Base-by-base conservation (phyloP, 2,329 filamentous ascomycete genomes). In the Aspergillus niger region DNA sequence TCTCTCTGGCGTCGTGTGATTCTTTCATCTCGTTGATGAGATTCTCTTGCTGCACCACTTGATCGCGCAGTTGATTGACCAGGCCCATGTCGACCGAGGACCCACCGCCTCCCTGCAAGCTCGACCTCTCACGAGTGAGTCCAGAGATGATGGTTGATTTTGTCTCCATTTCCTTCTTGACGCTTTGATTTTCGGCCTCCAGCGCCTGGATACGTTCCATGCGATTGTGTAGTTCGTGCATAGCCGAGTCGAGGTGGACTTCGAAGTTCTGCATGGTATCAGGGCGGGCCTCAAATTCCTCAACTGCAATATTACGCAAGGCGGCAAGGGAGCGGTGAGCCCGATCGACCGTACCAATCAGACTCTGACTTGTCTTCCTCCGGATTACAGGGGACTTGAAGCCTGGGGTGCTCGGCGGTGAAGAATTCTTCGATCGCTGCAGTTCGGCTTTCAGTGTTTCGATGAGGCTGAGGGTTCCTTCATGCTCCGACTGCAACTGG, bases 91-190 rank as follows among this genome's bases (percentile, higher is more conserved):
- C 95, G 72, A 97, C 89, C 7, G 92, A 90, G 24, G 90, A 90
- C 2, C 84, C 82, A 5, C 66, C 63, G 74, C 32, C 32, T 15
- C 83, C 85, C 74, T 94, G 92, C 79, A 97, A 84, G 78, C 92
- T 97, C 3, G 92, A 94, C 61, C 96, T 85, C 77, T 99, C 96
- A 57, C 95, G 89, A 3, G 95, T 96, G 64, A 99, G 82, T 6
- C 95, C 95, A 30, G 92, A 91, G 68, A 99, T 98, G 72, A 99
- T 93, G 30, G 91, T 91, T 82, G 94, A 92, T 85, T 99, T 99
- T 64, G 86, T 89, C 73, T 99, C 95, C 89, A 98, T 96, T 76
- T 99, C 95, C 80, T 92, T 97, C 81, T 91, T 95, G 22, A 92
- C 86, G 3, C 87, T 88, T 26, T 88, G 82, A 59, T 97, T 86